phyloP scores from a whole-genome alignment of 371 early-diverging fungal species.

The Mortierella sp. region DNA sequence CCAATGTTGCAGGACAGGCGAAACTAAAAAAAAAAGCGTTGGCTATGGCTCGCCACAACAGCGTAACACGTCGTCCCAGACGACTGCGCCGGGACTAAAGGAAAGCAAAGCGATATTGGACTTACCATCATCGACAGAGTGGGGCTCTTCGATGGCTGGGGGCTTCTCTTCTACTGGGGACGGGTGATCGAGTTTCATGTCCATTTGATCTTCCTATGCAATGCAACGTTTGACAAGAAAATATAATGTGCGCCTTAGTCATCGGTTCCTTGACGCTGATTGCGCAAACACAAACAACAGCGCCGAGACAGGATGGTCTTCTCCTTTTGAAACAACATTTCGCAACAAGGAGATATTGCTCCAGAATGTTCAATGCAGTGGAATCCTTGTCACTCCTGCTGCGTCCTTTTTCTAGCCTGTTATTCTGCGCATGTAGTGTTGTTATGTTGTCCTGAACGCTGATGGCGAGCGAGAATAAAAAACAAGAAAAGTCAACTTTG shows the following conservation, averaged over 20 bases:
- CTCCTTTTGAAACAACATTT: conserved; percentile 2
- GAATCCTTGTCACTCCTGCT: not conserved
- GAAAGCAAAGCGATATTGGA: not conserved
- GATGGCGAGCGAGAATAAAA: not conserved
- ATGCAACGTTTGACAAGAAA: not conserved
- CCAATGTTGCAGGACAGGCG: not conserved
- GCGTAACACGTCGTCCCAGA: not conserved
- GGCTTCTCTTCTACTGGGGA: conserved; percentile 39
- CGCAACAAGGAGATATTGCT: not conserved
- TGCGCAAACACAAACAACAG: not conserved
- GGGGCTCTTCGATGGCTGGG: conserved; percentile 34
- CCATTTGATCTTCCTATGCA: conserved; percentile 50
- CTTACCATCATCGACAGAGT: conserved; percentile 55
- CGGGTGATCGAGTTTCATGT: conserved; percentile 34
- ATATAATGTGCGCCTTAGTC: not conserved
- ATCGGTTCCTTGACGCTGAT: not conserved
- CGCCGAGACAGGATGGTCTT: not conserved
- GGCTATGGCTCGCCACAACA: not conserved
- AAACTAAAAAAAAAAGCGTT: not conserved
- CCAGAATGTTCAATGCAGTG: conserved; percentile 7
- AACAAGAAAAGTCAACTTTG: not conserved
- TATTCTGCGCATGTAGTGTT: not conserved
- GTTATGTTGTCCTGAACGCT: not conserved
- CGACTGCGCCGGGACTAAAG: conserved; percentile 10
- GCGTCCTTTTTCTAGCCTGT: not conserved